phyloP scores from a whole-genome alignment of 768 basidiomycete genomes.

The Russula griseocarnosa region DNA sequence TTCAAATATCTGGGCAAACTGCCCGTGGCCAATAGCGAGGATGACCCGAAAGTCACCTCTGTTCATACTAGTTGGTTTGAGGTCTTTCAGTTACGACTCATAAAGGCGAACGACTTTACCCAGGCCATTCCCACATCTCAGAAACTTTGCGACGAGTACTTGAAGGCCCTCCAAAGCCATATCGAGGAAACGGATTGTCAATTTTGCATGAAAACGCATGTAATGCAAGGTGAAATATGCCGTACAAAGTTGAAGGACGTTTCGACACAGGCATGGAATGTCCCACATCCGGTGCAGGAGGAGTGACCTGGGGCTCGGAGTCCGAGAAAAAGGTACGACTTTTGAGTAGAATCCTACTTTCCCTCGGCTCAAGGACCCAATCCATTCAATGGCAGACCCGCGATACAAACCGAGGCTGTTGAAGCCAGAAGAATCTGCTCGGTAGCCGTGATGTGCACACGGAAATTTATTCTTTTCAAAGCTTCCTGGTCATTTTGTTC shows the following conservation, averaged over 20 bases:
- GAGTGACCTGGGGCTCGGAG: too few species aligned
- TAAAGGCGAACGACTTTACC: neutral
- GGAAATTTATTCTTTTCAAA: too few species aligned
- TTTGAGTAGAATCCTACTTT: too few species aligned
- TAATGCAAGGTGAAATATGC: constrained; percentile 3
- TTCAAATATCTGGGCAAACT: constrained; percentile 1
- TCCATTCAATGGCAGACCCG: too few species aligned
- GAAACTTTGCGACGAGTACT: neutral
- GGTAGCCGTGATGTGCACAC: too few species aligned
- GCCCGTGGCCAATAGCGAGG: neutral
- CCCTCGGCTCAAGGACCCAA: too few species aligned
- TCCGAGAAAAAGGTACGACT: too few species aligned
- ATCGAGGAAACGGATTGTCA: neutral
- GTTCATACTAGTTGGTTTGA: neutral
- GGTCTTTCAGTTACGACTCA: too few species aligned
- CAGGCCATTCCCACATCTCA: neutral
- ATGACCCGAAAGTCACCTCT: too few species aligned
- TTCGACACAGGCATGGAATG: neutral
- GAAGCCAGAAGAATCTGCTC: too few species aligned
- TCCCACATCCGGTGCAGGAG: neutral
- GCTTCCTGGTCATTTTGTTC: too few species aligned
- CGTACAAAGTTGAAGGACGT: neutral
- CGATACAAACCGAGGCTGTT: too few species aligned
- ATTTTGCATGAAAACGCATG: constrained; percentile 8
- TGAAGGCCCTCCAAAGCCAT: neutral